Percentiles rank a stretch among this genome's conserved stretches.
Evolutionary conservation across 1,139 yeast species (phyloP).

Genomic region (Kurtzmaniella quercitrusa): DNA sequence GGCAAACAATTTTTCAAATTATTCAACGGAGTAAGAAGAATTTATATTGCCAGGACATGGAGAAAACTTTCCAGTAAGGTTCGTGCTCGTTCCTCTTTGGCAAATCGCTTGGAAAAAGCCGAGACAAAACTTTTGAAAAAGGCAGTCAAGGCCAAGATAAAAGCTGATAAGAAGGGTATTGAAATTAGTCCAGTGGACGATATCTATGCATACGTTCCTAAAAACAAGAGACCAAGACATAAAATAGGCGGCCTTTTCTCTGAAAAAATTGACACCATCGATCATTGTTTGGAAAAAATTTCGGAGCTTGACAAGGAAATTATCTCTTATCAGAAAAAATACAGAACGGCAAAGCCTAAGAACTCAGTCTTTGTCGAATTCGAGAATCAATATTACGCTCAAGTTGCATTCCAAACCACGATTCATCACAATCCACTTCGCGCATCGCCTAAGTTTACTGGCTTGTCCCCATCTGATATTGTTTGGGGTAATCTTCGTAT

Average conservation of each 20-base stretch:
- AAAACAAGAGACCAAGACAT: constrained; percentile 72
- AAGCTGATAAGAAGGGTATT: constrained; percentile 59
- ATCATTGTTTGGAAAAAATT: constrained; percentile 52
- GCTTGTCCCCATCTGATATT: constrained; percentile 59
- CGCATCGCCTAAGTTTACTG: constrained; percentile 48
- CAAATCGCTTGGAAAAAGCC: constrained; percentile 64
- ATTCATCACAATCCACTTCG: constrained; percentile 52
- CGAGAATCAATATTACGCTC: constrained; percentile 67
- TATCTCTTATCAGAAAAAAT: constrained; percentile 44
- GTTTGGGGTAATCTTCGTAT: constrained; percentile 70
- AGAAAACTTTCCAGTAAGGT: constrained; percentile 56
- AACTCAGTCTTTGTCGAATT: constrained; percentile 69
- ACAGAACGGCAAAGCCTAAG: constrained; percentile 39
- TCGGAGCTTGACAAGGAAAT: constrained; percentile 56
- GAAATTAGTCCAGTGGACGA: constrained; percentile 27
- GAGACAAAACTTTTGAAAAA: constrained; percentile 55
- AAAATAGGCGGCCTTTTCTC: constrained; percentile 51
- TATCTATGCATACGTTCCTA: constrained; percentile 65
- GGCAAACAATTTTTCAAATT: constrained; percentile 56
- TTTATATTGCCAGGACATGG: constrained; percentile 72
- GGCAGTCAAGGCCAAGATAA: constrained; percentile 59
- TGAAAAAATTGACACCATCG: constrained; percentile 58
- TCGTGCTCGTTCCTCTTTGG: constrained; percentile 58
- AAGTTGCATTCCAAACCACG: constrained; percentile 61
- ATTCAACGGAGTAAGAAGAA: constrained; percentile 69